Evolutionary conservation across 208 protist genomes (phyloP), one percentile per base, ranked within the genome.

Genomic region (Leishmania arabica): DNA sequence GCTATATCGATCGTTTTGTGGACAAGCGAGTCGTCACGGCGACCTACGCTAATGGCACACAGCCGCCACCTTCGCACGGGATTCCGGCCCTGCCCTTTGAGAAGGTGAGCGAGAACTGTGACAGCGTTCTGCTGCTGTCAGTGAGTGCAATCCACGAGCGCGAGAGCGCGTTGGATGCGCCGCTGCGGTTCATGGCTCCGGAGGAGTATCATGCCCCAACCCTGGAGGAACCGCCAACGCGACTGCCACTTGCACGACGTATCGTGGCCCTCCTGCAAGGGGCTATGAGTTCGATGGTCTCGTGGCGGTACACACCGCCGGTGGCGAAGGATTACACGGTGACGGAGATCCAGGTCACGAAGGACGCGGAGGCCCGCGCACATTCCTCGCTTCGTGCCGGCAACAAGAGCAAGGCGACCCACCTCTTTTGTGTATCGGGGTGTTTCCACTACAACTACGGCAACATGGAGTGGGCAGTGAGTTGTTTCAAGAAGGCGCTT

Each of bases 361-460:
- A 84, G 68, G 95, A 98, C 74, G 89, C 90, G 3, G 90, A 90
- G 72, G 81, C 88, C 47, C 91, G 91, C n/a, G 90, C 89, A 45
- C 88, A 91, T 76, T 83, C 91, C 9, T 88, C 93, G 19, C 64
- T 91, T 58, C 89, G 95, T 19, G 80, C 84, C 8, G 89, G 88
- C 17, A 87, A 96, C 56, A 85, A 79, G n/a, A 64, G 34, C 24
- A 86, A 92, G 53, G 88, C 87, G n/a, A 91, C 90, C 3, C 83
- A 81, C 54, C 88, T 95, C 17, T 88, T 90, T 70, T 92, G 87
- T 68, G 80, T 87, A 4, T 84, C 87, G 4, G 95, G 90, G n/a
- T 86, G 85, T 31, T 65, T 98, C 73, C 85, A 94, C 80, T 98
- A 97, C 91, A 96, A 95, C 81, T 90, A 87, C 84, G 90, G 91